Conservation (phyloP, 768 basidiomycete species). For the Leccinum boreale region DNA sequence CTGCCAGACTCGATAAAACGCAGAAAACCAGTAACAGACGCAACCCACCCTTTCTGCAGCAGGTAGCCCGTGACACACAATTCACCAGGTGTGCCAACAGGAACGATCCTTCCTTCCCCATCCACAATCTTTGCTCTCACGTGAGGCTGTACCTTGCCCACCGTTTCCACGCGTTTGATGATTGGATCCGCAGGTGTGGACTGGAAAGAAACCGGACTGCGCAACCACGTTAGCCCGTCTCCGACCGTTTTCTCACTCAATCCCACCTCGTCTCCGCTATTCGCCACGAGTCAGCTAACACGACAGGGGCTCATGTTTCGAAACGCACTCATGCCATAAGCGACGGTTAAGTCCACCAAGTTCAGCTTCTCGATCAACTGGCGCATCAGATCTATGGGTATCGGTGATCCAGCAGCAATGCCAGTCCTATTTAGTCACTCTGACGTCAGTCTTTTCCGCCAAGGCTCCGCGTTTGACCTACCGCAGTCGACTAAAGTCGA, state of each 20-base stretch:
- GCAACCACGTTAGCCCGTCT: slow-evolving; percentile 1
- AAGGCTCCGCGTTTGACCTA: slow-evolving; percentile 20
- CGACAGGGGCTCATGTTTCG: neutral
- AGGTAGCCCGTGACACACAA: slow-evolving; percentile 72
- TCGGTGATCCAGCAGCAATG: slow-evolving; percentile 75
- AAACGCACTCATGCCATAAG: slow-evolving; percentile 83
- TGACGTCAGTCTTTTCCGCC: neutral
- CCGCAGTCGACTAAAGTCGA: slow-evolving; percentile 57
- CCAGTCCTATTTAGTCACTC: slow-evolving; percentile 54
- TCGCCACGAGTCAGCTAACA: neutral
- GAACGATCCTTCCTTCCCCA: slow-evolving; percentile 54
- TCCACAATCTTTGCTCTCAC: slow-evolving; percentile 73
- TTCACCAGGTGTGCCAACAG: slow-evolving; percentile 74
- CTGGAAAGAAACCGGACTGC: slow-evolving; percentile 82
- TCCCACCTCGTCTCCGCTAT: slow-evolving; percentile 70
- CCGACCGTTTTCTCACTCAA: neutral
- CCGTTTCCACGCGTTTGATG: slow-evolving; percentile 76
- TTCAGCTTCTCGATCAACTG: slow-evolving; percentile 65
- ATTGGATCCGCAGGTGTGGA: slow-evolving; percentile 67
- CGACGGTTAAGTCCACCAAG: slow-evolving; percentile 67
- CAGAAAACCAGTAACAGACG: neutral
- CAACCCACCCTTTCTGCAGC: slow-evolving; percentile 68
- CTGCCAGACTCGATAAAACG: slow-evolving; percentile 33
- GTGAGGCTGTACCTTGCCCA: slow-evolving; percentile 74
- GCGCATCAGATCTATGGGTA: slow-evolving; percentile 80